phyloP scores from a whole-genome alignment of 192 early-diverging fungal species.

The Backusella luteola region DNA sequence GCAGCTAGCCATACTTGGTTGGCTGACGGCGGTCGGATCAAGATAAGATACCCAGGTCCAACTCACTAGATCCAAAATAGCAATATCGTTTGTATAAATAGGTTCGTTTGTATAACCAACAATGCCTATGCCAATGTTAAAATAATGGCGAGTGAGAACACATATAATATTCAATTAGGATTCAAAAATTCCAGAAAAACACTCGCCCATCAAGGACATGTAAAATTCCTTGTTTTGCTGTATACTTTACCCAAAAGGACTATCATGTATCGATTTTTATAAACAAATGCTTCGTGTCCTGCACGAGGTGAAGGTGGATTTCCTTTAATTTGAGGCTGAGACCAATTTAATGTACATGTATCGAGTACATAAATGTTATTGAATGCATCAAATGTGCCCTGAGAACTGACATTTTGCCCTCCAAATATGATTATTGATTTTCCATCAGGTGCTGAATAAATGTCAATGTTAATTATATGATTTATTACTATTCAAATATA shows the following conservation, averaged over 20 bases:
- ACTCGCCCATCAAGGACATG: no score
- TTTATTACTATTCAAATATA: background rate
- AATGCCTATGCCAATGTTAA: background rate
- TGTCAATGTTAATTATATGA: background rate
- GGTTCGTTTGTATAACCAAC: slow-evolving; percentile 1
- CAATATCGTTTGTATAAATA: slow-evolving; percentile 12
- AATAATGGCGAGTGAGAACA: background rate
- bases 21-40: background rate
- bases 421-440: slow-evolving; percentile 16
- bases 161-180: background rate
- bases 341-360: slow-evolving; percentile 26
- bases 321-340: slow-evolving; percentile 4
- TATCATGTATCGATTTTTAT: slow-evolving; percentile 25
- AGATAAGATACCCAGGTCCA: slow-evolving; percentile 25
- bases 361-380: slow-evolving; percentile 30
- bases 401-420: background rate
- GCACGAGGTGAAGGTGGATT: slow-evolving; percentile 18
- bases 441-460: slow-evolving; percentile 17
- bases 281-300: slow-evolving; percentile 24
- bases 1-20: background rate
- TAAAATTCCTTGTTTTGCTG: no score
- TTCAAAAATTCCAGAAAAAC: no score
- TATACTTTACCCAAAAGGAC: slow-evolving; percentile 13
- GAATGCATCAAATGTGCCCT: background rate
- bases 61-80: slow-evolving; percentile 18